phyloP scores from a whole-genome alignment of 768 basidiomycete species.

The Porphyrellus cyaneotinctus region DNA sequence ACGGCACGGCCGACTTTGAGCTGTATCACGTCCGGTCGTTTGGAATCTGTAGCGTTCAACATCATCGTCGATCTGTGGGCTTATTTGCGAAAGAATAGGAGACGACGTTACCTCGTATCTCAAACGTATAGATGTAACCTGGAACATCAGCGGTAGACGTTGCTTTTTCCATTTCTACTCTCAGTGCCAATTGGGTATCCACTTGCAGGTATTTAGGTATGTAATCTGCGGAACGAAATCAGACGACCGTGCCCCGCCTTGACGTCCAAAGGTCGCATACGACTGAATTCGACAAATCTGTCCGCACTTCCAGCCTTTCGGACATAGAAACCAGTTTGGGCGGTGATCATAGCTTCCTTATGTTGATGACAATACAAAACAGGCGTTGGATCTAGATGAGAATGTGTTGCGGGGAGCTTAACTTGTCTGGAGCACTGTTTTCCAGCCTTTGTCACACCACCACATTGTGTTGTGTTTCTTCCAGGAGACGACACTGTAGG shows the following conservation, averaged over 20 bases:
- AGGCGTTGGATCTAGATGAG: slow-evolving; percentile 24
- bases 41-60: slow-evolving; percentile 27
- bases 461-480: slow-evolving; percentile 44
- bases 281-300: slow-evolving; percentile 54
- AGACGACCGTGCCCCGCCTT: slow-evolving; percentile 2
- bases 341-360: slow-evolving; percentile 44
- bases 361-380: slow-evolving; percentile 64
- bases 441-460: slow-evolving; percentile 60
- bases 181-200: slow-evolving; percentile 56
- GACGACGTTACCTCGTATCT: slow-evolving; percentile 57
- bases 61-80: not conserved
- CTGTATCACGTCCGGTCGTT: slow-evolving; percentile 42
- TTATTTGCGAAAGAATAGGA: not conserved
- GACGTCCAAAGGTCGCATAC: slow-evolving; percentile 33
- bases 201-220: slow-evolving; percentile 61
- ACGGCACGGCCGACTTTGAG: slow-evolving; percentile 79
- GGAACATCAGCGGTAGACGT: slow-evolving; percentile 54
- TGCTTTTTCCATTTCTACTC: slow-evolving; percentile 51
- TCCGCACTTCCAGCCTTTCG: slow-evolving; percentile 35
- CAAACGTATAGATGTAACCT: slow-evolving; percentile 81
- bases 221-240: slow-evolving; percentile 46
- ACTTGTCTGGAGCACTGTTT: slow-evolving; percentile 59
- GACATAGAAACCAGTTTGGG: slow-evolving; percentile 55
- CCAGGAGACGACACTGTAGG: slow-evolving; percentile 17
- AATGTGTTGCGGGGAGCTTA: slow-evolving; percentile 37